Percentiles rank a stretch among this genome's conserved stretches.
Evolutionary conservation across 148 eudicot species (phyloP).

Genomic region (Vaccinium darrowii): DNA sequence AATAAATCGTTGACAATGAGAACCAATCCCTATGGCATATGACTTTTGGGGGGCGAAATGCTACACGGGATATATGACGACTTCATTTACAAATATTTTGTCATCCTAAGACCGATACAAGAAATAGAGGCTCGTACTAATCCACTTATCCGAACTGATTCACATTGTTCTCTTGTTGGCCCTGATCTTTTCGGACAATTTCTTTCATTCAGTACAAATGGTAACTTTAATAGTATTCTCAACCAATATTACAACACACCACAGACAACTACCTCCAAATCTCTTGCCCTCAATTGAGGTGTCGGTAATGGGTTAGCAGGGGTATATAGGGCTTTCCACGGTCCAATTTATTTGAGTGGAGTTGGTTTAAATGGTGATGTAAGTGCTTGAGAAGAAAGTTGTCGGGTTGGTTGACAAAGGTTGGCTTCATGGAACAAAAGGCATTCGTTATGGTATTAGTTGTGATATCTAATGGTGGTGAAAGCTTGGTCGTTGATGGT

Average conservation of each 20-base stretch:
- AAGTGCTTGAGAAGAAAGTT: not conserved
- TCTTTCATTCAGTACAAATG: not conserved
- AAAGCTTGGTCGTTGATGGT: not conserved
- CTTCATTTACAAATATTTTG: not conserved
- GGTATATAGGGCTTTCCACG: not conserved
- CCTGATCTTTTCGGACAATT: not conserved
- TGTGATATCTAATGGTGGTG: not conserved
- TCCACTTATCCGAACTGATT: not conserved
- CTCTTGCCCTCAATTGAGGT: not conserved
- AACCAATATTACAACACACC: not conserved
- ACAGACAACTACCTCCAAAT: not conserved
- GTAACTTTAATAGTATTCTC: not conserved
- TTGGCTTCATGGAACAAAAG: not conserved
- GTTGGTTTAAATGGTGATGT: not conserved
- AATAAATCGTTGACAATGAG: not conserved
- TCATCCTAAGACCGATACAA: not conserved
- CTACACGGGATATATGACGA: not conserved
- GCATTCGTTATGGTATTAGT: not conserved
- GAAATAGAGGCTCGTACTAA: not conserved
- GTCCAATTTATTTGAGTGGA: not conserved
- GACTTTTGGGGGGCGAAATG: not conserved
- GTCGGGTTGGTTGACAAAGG: not conserved
- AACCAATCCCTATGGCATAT: not conserved
- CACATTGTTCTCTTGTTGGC: not conserved
- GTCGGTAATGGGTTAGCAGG: not conserved